Base-by-base conservation (phyloP, 345 rosid species). In the Reutealis trisperma region DNA sequence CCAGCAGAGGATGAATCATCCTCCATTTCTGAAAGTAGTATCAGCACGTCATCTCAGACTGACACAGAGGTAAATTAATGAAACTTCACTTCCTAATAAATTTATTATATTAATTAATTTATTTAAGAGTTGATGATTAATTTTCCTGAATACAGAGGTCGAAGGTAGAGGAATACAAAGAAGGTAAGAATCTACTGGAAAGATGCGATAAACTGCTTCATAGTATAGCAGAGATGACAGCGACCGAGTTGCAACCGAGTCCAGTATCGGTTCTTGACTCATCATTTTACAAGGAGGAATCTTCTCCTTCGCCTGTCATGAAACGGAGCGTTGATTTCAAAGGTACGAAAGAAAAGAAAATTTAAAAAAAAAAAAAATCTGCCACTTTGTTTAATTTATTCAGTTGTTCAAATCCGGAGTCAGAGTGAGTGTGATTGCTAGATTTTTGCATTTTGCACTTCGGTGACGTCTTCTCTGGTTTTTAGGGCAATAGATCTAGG, bases 221-320 rank as follows among this genome's bases (percentile, higher is more conserved):
- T 80, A 92, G 93, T 86, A 93, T 93, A 34, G 98, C 98, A 1
- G 98, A 93, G 87, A 92, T 93, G 85, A 88, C 94, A 5, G 78
- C 86, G 42, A 75, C 80, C 55, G 93, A 93, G 85, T 84, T 87
- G 79, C 99, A 92, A 80, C 98, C 98, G 71, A 93, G 98, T 83
- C 99, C 99, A 0, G 95, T 93, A 8, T 96, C 99, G 1, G 99
- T 96, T 74, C 94, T 96, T 24, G 97, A 96, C 77, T 82, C 92
- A 22, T 91, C 93, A 19, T 82, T 92, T 65, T 96, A 90, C 93
- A 87, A 87, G 80, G 98, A 93, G 65, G 97, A 92, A 70, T 88
- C 88, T 67, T 92, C 92, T 63, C 97, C 94, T 3, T 92, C 98
- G 8, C 96, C 96, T 0, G 83, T 91, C 42, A 88, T 88, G 94